Conservation (phyloP, 2,329 filamentous ascomycete genomes). For the Botrytis cinerea region DNA sequence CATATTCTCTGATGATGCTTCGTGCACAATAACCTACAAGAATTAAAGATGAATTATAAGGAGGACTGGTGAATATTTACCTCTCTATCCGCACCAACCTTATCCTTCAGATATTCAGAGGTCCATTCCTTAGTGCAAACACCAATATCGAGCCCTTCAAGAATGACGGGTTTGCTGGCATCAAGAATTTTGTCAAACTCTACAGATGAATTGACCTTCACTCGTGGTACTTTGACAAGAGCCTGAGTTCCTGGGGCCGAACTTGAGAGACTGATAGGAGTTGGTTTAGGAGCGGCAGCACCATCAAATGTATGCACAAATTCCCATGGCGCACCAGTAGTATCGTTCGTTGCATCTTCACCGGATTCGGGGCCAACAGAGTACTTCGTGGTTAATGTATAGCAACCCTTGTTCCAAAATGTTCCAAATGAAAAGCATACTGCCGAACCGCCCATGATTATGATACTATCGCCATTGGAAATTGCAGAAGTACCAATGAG, state of each 20-base stretch:
- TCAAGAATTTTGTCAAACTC: slow-evolving; percentile 63
- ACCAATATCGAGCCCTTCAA: slow-evolving; percentile 68
- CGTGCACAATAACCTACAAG: slow-evolving; percentile 69
- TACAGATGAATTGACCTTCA: slow-evolving; percentile 52
- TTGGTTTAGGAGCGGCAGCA: neutral
- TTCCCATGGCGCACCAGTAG: slow-evolving; percentile 28
- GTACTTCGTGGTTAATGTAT: slow-evolving; percentile 26
- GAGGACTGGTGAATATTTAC: slow-evolving; percentile 44
- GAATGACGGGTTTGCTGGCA: slow-evolving; percentile 61
- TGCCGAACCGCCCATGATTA: slow-evolving; percentile 77
- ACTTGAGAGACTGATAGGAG: neutral
- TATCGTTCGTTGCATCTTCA: neutral
- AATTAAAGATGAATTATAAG: slow-evolving; percentile 28
- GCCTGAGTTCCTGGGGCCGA: neutral
- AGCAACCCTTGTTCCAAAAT: slow-evolving; percentile 69
- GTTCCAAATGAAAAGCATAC: slow-evolving; percentile 91
- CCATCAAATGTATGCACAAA: slow-evolving; percentile 32
- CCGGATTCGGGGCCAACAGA: neutral
- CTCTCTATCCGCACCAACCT: slow-evolving; percentile 61
- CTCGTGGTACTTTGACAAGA: slow-evolving; percentile 50
- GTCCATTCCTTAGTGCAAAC: slow-evolving; percentile 68
- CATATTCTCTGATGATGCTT: slow-evolving; percentile 66
- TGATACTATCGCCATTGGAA: slow-evolving; percentile 50
- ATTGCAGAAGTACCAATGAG: slow-evolving; percentile 68
- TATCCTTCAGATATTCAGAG: slow-evolving; percentile 63